Base-by-base conservation (phyloP, 2,329 filamentous ascomycete genomes). In the Neofusicoccum parvum region DNA sequence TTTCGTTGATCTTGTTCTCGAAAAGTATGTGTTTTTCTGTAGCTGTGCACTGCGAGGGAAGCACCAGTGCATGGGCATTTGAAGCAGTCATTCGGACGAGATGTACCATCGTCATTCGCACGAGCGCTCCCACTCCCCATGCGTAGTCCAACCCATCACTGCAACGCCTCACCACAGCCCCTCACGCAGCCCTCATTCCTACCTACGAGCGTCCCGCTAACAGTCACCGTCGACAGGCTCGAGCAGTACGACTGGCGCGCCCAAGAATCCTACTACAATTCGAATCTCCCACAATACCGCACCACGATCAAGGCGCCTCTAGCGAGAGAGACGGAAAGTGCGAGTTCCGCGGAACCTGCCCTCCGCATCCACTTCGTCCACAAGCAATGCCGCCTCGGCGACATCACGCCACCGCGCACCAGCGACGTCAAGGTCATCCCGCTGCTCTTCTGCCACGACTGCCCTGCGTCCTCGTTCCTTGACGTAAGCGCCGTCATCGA, bases 281-380 rank as follows among this genome's bases (percentile, higher is more conserved):
- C 77, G 9, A 75, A 78, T 0, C 77, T 90, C n/a, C 85, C 88
- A 0, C 88, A 91, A 74, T 91, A 85, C 73, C 85, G 89, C 36
- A 88, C 86, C 12, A 80, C 79, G 14, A 81, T 90, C 65, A 7
- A 5, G 27, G 27, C 1, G 27, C 27, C 27, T 32, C 27, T 7
- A 5, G 27, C 27, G 5, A 27, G 27, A 5, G 27, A 27, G 27
- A 27, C 27, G 27, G 27, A 27, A 5, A 27, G 27, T 27, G 27
- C 54, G 78, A 78, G 32, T 78, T 2, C 65, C 70, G 6, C 54
- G 4, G 23, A 48, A 39, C 68, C 78, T 4, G 76, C 80, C 2
- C 72, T 88, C 1, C 81, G 88, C 39, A 74, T 90, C 63, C 89
- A 91, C 72, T 90, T 90, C 72, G 81, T 91, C 53, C 88, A 91